A percentile compares a stretch with the other conserved stretches of the same genome.
phyloP scores from a whole-genome alignment of 1,139 yeast species.

The Tardiomyces digboiensis region DNA sequence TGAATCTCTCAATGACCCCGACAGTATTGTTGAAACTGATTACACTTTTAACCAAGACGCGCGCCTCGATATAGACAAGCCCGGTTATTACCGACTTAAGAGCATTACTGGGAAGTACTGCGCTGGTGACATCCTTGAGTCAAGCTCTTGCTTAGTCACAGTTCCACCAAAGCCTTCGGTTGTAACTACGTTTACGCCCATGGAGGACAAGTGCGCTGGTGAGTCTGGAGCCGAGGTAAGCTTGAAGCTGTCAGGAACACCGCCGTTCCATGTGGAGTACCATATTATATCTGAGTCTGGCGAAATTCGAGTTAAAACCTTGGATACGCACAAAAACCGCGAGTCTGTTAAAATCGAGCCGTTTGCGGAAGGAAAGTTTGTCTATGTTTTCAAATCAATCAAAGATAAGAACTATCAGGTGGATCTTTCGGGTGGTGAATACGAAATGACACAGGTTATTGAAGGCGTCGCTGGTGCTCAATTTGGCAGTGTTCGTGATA shows the following conservation, averaged over 20 bases:
- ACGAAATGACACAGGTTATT: constrained; percentile 24
- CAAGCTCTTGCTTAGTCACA: constrained; percentile 35
- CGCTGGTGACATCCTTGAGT: constrained; percentile 46
- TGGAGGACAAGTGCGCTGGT: constrained; percentile 85
- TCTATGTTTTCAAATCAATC: constrained; percentile 49
- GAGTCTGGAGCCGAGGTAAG: constrained; percentile 78
- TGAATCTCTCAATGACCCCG: not conserved
- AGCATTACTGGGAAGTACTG: constrained; percentile 53
- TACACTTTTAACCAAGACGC: not conserved
- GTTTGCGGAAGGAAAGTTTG: constrained; percentile 68
- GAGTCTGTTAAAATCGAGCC: constrained; percentile 65
- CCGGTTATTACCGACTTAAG: constrained; percentile 55
- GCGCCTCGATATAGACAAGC: constrained; percentile 29
- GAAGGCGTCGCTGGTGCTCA: constrained; percentile 30
- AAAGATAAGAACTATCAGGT: constrained; percentile 27
- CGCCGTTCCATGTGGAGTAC: constrained; percentile 71
- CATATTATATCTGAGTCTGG: constrained; percentile 32
- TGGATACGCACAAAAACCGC: constrained; percentile 26
- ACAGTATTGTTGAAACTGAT: not conserved
- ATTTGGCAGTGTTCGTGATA: constrained; percentile 14
- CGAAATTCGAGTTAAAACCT: constrained; percentile 14
- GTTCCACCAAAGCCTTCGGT: constrained; percentile 42
- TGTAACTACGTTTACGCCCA: constrained; percentile 33
- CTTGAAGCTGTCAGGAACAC: constrained; percentile 56
- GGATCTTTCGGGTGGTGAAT: constrained; percentile 21